phyloP scores from a whole-genome alignment of 1,284 basidiomycete species.

The Meripilus lineatus region DNA sequence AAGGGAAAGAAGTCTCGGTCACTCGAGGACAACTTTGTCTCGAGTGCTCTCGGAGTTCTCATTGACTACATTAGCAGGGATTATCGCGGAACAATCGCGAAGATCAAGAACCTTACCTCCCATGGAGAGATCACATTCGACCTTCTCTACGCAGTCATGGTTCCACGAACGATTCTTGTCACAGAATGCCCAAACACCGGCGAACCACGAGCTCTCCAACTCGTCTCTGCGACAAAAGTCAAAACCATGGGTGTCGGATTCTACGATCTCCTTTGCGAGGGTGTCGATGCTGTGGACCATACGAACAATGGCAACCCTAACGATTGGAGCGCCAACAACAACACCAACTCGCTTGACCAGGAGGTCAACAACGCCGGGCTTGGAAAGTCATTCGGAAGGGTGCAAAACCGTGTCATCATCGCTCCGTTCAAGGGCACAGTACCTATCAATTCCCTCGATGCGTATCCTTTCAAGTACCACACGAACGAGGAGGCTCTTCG shows the following conservation, averaged over 20 bases:
- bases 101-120: conserved; percentile 39
- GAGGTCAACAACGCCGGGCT: conserved; percentile 11
- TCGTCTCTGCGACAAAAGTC: conserved; percentile 31
- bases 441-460: conserved; percentile 43
- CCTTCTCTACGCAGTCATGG: conserved; percentile 47
- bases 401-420: conserved; percentile 36
- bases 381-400: conserved; percentile 29
- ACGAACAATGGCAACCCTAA: conserved; percentile 6
- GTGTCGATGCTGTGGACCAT: conserved; percentile 42
- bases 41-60: conserved; percentile 40
- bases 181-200: conserved; percentile 45
- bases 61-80: conserved; percentile 42
- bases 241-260: conserved; percentile 25
- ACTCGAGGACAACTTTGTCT: conserved; percentile 34
- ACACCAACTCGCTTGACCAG: conserved; percentile 10
- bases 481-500: conserved; percentile 32
- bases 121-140: conserved; percentile 54
- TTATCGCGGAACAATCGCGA: conserved; percentile 40
- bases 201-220: conserved; percentile 41
- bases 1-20: conserved; percentile 27
- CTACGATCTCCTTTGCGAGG: conserved; percentile 41
- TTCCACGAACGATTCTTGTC: conserved; percentile 44
- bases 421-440: conserved; percentile 40
- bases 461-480: conserved; percentile 48
- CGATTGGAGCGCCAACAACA: neutral